Base-by-base conservation (phyloP, 2,329 filamentous ascomycete genomes). In the Beauveria asiatica region DNA sequence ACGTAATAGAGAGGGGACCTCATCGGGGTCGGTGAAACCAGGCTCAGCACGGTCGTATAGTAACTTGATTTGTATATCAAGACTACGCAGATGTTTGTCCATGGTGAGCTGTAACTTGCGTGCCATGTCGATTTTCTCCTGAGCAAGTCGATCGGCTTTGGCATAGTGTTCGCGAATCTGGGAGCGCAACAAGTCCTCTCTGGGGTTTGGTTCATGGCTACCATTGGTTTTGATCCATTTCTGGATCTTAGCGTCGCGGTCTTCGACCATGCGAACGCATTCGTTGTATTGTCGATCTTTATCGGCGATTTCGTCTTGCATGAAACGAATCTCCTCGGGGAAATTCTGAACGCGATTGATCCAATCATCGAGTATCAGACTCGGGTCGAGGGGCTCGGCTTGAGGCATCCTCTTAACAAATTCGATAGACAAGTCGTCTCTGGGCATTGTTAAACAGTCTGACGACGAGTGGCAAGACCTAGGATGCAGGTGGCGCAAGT, bases 241-340 rank as follows among this genome's bases (percentile, higher is more conserved):
- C 70, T 95, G 90, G 45, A 94, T 84, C 68, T 86, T 86, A 57
- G 74, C 80, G 69, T 95, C 90, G 65, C 87, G 85, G 61, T 88
- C 85, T 45, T 85, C 82, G 68, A 92, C 90, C 64, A 83, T 80
- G 63, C 83, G 80, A 61, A 86, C 78, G 70, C 87, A 86, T 52
- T 90, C 85, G 68, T 83, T 78, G 65, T 90, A 88, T 64, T 85
- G 80, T 54, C 83, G 81, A 70, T 95, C 90, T 72, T 92, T 93
- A 70, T 89, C 87, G 69, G 85, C 80, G 64, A 93, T 89, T 74
- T 94, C 90, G 70, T 92, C 89, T 68, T 92, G 87, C 63, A 93
- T 81, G 75, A 92, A 92, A 21, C 87, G 86, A 62, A 94, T 86
- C 74, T 94, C 90, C 64, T 90, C 88, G 63, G 89, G 89, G 30